Conservation (phyloP, 176 grass and related monocot genomes). For the Leersia perrieri region DNA sequence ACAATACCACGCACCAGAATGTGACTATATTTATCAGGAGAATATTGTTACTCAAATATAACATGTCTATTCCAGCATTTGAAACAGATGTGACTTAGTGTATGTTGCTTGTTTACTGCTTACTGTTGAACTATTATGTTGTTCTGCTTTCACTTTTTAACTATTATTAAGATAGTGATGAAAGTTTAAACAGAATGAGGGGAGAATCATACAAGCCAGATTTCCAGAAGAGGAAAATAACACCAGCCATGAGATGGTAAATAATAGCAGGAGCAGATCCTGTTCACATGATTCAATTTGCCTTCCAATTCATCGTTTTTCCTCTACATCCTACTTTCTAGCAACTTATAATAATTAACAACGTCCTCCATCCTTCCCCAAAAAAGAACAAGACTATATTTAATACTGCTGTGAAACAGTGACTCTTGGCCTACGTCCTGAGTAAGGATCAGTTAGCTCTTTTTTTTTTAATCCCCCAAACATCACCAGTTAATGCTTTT, state of each 20-base stretch:
- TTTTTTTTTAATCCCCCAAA: neutral
- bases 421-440: neutral
- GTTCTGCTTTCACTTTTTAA: slow-evolving; percentile 4
- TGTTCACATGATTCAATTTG: neutral
- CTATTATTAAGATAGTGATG: neutral
- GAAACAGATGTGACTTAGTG: slow-evolving; percentile 1
- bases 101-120: neutral
- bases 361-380: neutral
- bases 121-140: neutral
- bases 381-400: neutral
- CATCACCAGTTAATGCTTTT: neutral
- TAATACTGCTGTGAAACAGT: neutral
- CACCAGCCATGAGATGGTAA: neutral
- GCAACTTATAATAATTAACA: neutral
- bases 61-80: neutral
- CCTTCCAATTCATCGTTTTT: neutral
- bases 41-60: neutral
- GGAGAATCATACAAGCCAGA: neutral
- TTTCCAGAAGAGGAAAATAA: neutral
- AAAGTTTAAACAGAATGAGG: neutral
- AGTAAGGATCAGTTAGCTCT: neutral
- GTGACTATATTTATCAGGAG: neutral
- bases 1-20: neutral
- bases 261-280: neutral
- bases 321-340: slow-evolving; percentile 10